Percentiles rank a stretch among this genome's conserved stretches.
phyloP scores from a whole-genome alignment of 192 early-diverging fungal species.

The Entophlyctis helioformis region DNA sequence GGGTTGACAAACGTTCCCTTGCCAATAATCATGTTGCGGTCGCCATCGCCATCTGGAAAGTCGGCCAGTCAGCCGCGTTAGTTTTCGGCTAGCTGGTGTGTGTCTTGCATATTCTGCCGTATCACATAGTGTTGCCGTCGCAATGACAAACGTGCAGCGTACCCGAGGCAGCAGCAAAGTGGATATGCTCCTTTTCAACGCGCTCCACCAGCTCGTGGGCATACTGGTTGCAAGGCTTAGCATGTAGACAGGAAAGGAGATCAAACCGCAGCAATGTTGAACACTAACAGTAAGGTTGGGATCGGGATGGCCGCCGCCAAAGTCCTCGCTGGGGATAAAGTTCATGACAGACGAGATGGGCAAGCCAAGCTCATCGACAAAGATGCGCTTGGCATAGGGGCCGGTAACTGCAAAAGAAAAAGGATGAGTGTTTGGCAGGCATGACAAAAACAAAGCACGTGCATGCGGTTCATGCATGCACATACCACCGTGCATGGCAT shows the following conservation, averaged over 20 bases:
- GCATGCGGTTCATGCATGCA: no score
- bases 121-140: no score
- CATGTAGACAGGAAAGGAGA: not conserved
- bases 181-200: conserved; percentile 64
- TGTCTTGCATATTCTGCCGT: no score
- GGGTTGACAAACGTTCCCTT: conserved; percentile 92
- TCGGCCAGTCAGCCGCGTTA: not conserved
- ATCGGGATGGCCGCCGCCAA: conserved; percentile 93
- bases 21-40: conserved; percentile 91
- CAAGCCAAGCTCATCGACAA: conserved; percentile 85
- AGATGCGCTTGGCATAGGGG: conserved; percentile 75
- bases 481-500: conserved; percentile 82
- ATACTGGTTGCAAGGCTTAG: conserved; percentile 28
- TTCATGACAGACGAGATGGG: conserved; percentile 69
- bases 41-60: conserved; percentile 82
- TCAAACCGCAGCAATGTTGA: no score
- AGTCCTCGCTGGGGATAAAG: conserved; percentile 68
- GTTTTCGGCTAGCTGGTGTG: no score
- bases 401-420: conserved; percentile 66
- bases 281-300: conserved; percentile 70
- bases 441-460: conserved; percentile 4
- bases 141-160: not conserved
- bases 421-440: not conserved
- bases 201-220: conserved; percentile 86
- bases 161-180: conserved; percentile 84